phyloP scores from a whole-genome alignment of 202 grass and related monocot species.

The Carex sylvatica region DNA sequence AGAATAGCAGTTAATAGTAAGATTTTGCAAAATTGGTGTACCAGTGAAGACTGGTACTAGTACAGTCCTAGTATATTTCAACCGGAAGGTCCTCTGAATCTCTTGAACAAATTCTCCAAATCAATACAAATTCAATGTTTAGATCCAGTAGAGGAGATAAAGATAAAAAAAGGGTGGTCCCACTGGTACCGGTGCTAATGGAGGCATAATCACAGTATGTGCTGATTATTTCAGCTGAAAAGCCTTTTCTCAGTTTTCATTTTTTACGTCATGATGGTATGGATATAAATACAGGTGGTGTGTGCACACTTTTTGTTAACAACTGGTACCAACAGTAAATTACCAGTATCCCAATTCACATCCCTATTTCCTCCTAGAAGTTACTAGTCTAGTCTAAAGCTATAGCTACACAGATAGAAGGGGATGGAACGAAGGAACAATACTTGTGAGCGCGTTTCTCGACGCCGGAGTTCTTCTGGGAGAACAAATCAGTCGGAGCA shows the following conservation, averaged over 20 bases:
- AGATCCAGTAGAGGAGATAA: no score
- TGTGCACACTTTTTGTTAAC: no score
- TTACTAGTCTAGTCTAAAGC: neutral
- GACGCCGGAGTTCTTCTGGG: constrained; percentile 83
- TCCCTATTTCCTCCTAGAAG: neutral
- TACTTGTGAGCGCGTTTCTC: constrained; percentile 70
- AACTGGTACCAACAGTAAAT: no score
- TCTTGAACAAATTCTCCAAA: neutral
- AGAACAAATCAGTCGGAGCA: constrained; percentile 41
- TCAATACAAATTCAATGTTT: neutral
- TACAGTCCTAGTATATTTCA: neutral
- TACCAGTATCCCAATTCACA: neutral
- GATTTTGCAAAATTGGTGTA: neutral
- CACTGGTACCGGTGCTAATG: no score
- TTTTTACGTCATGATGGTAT: no score
- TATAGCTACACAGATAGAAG: neutral
- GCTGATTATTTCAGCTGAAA: no score
- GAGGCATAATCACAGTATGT: no score
- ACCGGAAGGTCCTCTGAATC: neutral
- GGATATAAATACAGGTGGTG: no score
- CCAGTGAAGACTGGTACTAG: neutral
- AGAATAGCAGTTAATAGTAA: neutral
- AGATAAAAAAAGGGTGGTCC: no score
- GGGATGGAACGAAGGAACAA: neutral
- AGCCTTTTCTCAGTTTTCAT: no score